A percentile compares a stretch with the other conserved stretches of the same genome.
Evolutionary conservation across 164 flowering plant genomes (phyloP).

Genomic region (Cinnamomum chago): DNA sequence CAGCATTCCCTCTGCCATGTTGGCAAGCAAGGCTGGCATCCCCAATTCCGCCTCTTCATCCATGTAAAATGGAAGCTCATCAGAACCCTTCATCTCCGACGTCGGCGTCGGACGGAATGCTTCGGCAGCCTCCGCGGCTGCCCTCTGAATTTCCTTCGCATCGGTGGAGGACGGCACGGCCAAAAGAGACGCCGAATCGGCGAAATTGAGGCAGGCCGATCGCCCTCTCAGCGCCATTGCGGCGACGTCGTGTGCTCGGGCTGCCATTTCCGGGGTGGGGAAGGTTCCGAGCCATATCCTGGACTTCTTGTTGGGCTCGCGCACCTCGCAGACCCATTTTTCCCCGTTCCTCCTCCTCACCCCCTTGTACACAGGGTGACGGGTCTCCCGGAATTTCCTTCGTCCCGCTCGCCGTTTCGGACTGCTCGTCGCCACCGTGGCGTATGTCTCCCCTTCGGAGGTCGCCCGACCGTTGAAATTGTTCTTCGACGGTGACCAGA

Average conservation of each 20-base stretch:
- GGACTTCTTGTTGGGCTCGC: conserved; percentile 51
- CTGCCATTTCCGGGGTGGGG: conserved; percentile 35
- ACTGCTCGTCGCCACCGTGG: not conserved
- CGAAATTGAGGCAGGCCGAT: conserved; percentile 24
- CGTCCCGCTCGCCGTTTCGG: conserved; percentile 58
- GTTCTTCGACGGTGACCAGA: not conserved
- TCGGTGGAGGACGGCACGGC: conserved; percentile 17
- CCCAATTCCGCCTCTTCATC: not conserved
- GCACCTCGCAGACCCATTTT: conserved; percentile 59
- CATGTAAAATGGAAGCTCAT: not conserved
- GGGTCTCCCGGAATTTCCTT: conserved; percentile 68
- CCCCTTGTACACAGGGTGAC: conserved; percentile 71
- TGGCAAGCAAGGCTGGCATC: not conserved
- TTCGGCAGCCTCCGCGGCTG: conserved; percentile 22
- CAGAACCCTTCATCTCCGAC: not conserved
- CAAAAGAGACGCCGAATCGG: conserved; percentile 19
- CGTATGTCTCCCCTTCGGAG: not conserved
- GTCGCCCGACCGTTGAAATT: not conserved
- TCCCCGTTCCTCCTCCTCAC: conserved; percentile 39
- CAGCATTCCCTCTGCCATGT: conserved; percentile 46
- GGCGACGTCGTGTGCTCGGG: conserved; percentile 32
- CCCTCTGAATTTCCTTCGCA: conserved; percentile 19
- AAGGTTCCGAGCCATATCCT: conserved; percentile 66
- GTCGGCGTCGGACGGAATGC: conserved; percentile 5
- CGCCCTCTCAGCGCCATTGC: conserved; percentile 26